Evolutionary conservation across 2,329 filamentous ascomycete species (phyloP).

Genomic region (Coniochaeta sp.): DNA sequence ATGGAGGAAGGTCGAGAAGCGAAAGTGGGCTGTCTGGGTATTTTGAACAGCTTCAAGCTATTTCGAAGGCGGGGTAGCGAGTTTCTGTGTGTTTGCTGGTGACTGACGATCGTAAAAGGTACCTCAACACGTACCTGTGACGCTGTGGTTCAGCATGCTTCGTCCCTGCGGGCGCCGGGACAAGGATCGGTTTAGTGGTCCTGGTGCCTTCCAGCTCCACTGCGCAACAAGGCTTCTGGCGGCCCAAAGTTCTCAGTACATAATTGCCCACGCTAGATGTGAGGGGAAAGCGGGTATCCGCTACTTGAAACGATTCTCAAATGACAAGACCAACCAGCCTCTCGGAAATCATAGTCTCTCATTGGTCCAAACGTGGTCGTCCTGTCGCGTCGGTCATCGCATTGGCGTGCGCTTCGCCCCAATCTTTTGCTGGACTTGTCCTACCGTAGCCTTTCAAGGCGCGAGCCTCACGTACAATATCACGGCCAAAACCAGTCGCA

Average conservation of each 20-base stretch:
- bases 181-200: background rate
- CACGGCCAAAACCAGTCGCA: background rate
- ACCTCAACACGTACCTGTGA: background rate
- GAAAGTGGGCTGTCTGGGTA: slow-evolving; percentile 1
- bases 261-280: background rate
- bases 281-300: background rate
- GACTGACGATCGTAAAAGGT: background rate
- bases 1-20: background rate
- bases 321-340: background rate
- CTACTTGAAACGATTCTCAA: background rate
- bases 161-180: background rate
- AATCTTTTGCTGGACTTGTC: background rate
- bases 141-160: background rate
- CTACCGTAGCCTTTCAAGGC: background rate
- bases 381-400: background rate
- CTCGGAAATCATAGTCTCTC: background rate
- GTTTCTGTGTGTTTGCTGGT: slow-evolving; percentile 1
- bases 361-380: background rate
- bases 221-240: background rate
- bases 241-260: background rate
- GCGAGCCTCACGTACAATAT: background rate
- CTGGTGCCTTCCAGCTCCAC: background rate
- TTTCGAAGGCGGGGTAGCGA: slow-evolving; percentile 2
- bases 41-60: background rate
- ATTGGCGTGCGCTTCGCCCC: background rate